Conservation (phyloP, 129 eudicot genomes). For the Tagetes erecta region DNA sequence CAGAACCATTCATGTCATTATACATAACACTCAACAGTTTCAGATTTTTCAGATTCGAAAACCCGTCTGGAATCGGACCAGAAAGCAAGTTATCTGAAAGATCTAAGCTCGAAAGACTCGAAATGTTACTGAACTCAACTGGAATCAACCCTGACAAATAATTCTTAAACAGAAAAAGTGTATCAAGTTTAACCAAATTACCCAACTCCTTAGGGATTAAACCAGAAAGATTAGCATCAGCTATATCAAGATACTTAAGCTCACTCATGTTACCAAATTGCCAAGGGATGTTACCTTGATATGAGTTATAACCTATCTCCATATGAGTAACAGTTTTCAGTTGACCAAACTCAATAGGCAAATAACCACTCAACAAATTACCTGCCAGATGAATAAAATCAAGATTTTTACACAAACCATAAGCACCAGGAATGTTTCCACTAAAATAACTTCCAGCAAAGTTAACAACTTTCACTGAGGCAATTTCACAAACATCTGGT, state of each 20-base stretch:
- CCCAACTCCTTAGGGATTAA: slow-evolving; percentile 60
- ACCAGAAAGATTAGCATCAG: slow-evolving; percentile 85
- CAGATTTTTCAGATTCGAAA: slow-evolving; percentile 62
- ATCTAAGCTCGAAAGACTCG: slow-evolving; percentile 69
- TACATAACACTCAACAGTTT: slow-evolving; percentile 79
- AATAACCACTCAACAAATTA: slow-evolving; percentile 58
- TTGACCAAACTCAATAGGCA: slow-evolving; percentile 71
- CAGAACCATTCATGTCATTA: slow-evolving; percentile 75
- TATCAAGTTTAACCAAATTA: slow-evolving; percentile 64
- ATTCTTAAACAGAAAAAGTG: slow-evolving; percentile 83
- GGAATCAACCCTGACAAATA: slow-evolving; percentile 65
- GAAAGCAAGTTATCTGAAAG: slow-evolving; percentile 87
- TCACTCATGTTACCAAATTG: slow-evolving; percentile 83
- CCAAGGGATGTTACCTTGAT: slow-evolving; percentile 78
- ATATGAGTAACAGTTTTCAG: slow-evolving; percentile 71
- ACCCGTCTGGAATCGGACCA: slow-evolving; percentile 77
- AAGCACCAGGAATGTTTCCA: slow-evolving; percentile 77
- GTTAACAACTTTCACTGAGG: slow-evolving; percentile 57
- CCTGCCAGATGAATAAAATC: slow-evolving; percentile 91
- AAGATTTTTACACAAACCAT: slow-evolving; percentile 58
- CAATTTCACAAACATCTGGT: slow-evolving; percentile 51
- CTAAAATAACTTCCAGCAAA: slow-evolving; percentile 96
- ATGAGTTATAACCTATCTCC: slow-evolving; percentile 90
- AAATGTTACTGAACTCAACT: slow-evolving; percentile 47
- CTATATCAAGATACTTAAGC: slow-evolving; percentile 89